Evolutionary conservation across 1,139 yeast genomes (phyloP).

Genomic region (Meyerozyma guilliermondii): DNA sequence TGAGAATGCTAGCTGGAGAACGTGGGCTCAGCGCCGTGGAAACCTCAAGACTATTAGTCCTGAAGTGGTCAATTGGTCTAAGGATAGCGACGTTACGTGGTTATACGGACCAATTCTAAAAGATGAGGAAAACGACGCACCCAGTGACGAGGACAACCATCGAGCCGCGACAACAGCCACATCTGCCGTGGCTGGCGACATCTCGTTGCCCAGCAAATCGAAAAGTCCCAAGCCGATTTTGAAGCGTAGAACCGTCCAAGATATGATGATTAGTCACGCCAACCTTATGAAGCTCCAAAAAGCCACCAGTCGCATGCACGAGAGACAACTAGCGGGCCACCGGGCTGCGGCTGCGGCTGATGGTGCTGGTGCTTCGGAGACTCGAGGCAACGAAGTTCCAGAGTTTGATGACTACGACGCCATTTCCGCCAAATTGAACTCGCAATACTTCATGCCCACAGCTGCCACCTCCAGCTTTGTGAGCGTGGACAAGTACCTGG

Average conservation of each 20-base stretch:
- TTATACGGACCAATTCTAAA: conserved; percentile 73
- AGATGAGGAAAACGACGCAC: conserved; percentile 25
- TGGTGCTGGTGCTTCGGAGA: conserved; percentile 10
- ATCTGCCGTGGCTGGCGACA: conserved; percentile 45
- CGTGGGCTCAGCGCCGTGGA: conserved; percentile 77
- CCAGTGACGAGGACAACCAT: conserved; percentile 15
- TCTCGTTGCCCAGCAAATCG: conserved; percentile 24
- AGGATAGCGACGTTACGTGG: conserved; percentile 78
- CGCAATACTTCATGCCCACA: conserved; percentile 35
- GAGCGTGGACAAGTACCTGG: conserved; percentile 9
- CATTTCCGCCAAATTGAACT: conserved; percentile 54
- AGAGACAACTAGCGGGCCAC: conserved; percentile 20
- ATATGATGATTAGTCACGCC: conserved; percentile 60
- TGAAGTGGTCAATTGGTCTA: conserved; percentile 72
- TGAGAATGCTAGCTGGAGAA: conserved; percentile 82
- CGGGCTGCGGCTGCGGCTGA: conserved; percentile 14
- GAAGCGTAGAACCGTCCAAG: conserved; percentile 76
- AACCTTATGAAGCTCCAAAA: conserved; percentile 45
- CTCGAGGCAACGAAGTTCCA: conserved; percentile 23
- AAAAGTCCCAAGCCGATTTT: conserved; percentile 65
- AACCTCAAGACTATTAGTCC: conserved; percentile 67
- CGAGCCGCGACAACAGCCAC: conserved; percentile 29
- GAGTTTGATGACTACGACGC: conserved; percentile 53
- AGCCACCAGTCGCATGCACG: conserved; percentile 33
- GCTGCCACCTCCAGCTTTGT: conserved; percentile 3